Evolutionary conservation across 1,139 yeast species (phyloP), one percentile per base, ranked within the genome.

Genomic region (Wickerhamomyces sp.): DNA sequence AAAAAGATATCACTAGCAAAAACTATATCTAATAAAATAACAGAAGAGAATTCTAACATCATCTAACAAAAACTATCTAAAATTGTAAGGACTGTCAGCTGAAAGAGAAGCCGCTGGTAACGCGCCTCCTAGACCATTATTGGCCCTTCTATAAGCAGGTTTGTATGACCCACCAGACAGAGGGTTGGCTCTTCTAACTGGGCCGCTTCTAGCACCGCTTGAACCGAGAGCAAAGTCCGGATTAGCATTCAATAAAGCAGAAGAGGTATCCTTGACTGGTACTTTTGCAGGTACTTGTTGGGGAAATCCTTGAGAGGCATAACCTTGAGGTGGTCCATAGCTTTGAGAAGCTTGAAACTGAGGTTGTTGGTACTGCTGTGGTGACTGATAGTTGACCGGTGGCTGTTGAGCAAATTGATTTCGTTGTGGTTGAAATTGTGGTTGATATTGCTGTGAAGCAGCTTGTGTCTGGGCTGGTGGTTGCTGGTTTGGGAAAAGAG

Each of bases 201-300:
- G 58, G 46, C 29, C 38, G 3, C 34, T 24, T 34, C 46, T 51
- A 31, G 46, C 48, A 26, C 52, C 55, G n/a, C 61, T 59, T 13
- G 60, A 58, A 16, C 65, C 62, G 26, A 72, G 39, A 15, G 69
- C 58, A 48, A 76, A 74, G 49, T 76, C 81, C 7, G 82, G 82
- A 49, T 75, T 76, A 44, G 65, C 67, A 33, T 68, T 68, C 49
- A 76, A 61, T 12, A 71, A 68, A 42, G 63, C 65, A 38, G 74
- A 79, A 1, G 81, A 72, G 3, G 74, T 61, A 9, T 75, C 67
- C 35, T 36, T 41, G 37, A 38, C 44, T 10, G 51, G 52, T 31
- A 9, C 16, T 13, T 14, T 30, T 12, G n/a, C 13, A 12, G 27
- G 27, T 24, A 12, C 35, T 25, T 33, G 39, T 24, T 35, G 43